Evolutionary conservation across 768 basidiomycete species (phyloP).

Genomic region (Hydnum rufescens): DNA sequence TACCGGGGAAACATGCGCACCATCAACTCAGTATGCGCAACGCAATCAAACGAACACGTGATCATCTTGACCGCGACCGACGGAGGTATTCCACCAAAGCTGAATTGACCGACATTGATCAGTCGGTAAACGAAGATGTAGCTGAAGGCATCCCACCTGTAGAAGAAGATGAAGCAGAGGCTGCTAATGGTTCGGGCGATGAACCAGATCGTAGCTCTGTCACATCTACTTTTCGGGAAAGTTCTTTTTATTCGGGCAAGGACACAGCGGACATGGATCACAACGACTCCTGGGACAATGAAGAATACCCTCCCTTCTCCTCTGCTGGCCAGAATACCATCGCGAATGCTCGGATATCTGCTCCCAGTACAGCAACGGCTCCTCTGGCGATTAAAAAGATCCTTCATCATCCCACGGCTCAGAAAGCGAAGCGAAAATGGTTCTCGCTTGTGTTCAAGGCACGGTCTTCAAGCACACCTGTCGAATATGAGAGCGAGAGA

Average conservation of each 20-base stretch:
- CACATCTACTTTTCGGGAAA: neutral
- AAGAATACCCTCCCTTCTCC: neutral
- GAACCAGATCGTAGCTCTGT: too few relatives aligned
- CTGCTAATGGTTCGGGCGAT: neutral
- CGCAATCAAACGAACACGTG: constrained; percentile 13
- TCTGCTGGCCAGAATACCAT: constrained; percentile 7
- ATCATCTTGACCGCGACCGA: neutral
- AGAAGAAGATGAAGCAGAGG: constrained; percentile 18
- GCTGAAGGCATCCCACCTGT: constrained; percentile 19
- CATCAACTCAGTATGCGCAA: constrained; percentile 9
- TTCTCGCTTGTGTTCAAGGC: constrained; percentile 5
- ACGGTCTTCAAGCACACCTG: neutral
- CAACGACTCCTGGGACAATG: neutral
- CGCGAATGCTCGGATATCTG: neutral
- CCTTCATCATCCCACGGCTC: constrained; percentile 6
- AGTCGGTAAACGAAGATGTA: neutral
- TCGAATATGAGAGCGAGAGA: neutral
- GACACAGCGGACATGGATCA: constrained; percentile 6
- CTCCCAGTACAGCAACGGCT: neutral
- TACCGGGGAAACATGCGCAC: constrained; percentile 25
- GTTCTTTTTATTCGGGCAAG: neutral
- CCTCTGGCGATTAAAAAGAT: constrained; percentile 2
- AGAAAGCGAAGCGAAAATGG: constrained; percentile 11
- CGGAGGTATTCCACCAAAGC: neutral
- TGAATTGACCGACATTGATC: neutral